phyloP scores from a whole-genome alignment of 2,329 filamentous ascomycete species.

The Stemphylium beticola region DNA sequence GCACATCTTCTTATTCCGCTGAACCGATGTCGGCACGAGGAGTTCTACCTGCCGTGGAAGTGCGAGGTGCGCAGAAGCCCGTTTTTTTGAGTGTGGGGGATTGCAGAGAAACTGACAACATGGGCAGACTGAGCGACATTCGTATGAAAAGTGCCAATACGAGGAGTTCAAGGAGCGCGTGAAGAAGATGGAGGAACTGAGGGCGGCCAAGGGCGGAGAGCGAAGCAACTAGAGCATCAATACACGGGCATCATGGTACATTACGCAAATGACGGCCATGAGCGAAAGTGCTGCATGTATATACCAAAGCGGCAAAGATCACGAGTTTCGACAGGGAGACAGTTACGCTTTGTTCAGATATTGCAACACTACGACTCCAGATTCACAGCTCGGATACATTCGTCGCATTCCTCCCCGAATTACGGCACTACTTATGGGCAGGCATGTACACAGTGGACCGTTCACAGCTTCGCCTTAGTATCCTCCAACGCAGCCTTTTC shows the following conservation, averaged over 20 bases:
- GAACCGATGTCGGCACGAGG: slow-evolving; percentile 90
- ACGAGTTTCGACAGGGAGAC: background rate
- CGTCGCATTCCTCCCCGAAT: background rate
- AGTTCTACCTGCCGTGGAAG: slow-evolving; percentile 97
- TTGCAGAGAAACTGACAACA: slow-evolving; percentile 20
- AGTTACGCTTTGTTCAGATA: background rate
- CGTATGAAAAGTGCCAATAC: slow-evolving; percentile 99
- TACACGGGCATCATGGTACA: background rate
- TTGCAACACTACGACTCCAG: background rate
- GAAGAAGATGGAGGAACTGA: slow-evolving; percentile 96
- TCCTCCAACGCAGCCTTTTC: slow-evolving; percentile 57
- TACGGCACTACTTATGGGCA: background rate
- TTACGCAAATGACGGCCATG: slow-evolving; percentile 1
- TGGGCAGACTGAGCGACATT: slow-evolving; percentile 86
- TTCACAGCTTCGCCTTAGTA: slow-evolving; percentile 41
- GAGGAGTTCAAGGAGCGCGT: slow-evolving; percentile 98
- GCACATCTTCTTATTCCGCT: slow-evolving; percentile 93
- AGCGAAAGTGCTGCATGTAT: slow-evolving; percentile 38
- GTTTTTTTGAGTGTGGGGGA: background rate
- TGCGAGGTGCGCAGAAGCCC: slow-evolving; percentile 73
- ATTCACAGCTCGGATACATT: background rate
- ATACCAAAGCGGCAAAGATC: slow-evolving; percentile 36
- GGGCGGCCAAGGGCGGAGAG: slow-evolving; percentile 80
- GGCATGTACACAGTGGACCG: background rate
- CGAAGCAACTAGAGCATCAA: slow-evolving; percentile 73